These are phyloP conservation scores for Ceratobasidium sp. DNA, from an alignment of 1,284 basidiomycete genomes.

Conservation along the genomic window DNA sequence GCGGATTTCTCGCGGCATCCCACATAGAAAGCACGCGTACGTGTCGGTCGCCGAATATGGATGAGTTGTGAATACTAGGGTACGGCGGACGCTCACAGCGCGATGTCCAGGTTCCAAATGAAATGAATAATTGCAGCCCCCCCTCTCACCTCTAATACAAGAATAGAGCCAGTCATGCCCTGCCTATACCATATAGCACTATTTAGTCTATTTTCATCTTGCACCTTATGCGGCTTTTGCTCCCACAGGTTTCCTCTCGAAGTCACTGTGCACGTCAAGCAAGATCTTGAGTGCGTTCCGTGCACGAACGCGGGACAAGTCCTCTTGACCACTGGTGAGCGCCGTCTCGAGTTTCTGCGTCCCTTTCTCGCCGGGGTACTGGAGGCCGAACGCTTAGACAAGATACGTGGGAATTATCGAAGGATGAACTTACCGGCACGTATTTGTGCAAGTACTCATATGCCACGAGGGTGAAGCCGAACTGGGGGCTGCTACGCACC, in stretches of 20 bases:
- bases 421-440: conserved; percentile 72
- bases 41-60: too few relatives aligned
- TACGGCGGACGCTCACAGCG: too few relatives aligned
- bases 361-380: conserved; percentile 84
- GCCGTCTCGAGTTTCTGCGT: conserved; percentile 75
- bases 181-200: neutral
- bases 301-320: conserved; percentile 88
- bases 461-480: conserved; percentile 92
- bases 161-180: neutral
- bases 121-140: conserved; percentile 16
- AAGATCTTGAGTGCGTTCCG: conserved; percentile 93
- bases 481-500: conserved; percentile 88
- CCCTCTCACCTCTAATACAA: conserved; percentile 11
- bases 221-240: neutral
- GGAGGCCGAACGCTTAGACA: conserved; percentile 41
- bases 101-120: neutral
- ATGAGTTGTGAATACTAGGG: too few relatives aligned
- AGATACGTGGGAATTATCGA: neutral
- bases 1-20: too few relatives aligned
- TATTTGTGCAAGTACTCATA: conserved; percentile 87
- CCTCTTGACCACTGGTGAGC: conserved; percentile 77
- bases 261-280: conserved; percentile 86
- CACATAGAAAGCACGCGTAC: too few relatives aligned
- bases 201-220: neutral
- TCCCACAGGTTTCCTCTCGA: conserved; percentile 63